Evolutionary conservation across 805 yeast species (phyloP).

Genomic region (Metschnikowia continentalis): DNA sequence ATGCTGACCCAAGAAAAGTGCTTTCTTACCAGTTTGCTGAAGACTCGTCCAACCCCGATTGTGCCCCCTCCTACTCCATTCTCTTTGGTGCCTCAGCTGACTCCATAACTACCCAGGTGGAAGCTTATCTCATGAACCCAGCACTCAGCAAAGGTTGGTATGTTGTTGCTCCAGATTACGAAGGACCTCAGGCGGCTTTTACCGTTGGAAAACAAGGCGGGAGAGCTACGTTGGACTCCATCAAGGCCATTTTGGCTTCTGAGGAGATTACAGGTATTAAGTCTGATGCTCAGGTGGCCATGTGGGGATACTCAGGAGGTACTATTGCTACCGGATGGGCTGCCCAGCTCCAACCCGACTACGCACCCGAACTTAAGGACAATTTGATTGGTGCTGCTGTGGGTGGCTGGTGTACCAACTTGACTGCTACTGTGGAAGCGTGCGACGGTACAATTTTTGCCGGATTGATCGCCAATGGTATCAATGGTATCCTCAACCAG

Average conservation of each 20-base stretch:
- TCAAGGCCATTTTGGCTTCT: conserved; percentile 24
- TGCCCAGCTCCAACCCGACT: conserved; percentile 30
- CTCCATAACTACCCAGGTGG: conserved; percentile 15
- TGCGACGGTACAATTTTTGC: conserved; percentile 26
- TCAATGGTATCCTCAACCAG: conserved; percentile 28
- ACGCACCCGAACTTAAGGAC: conserved; percentile 30
- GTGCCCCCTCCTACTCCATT: conserved; percentile 22
- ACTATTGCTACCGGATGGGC: conserved; percentile 38
- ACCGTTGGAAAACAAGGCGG: conserved; percentile 30
- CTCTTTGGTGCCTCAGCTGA: conserved; percentile 12
- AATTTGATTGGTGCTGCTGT: conserved; percentile 28
- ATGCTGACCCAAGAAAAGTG: conserved; percentile 20
- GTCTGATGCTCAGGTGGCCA: conserved; percentile 17
- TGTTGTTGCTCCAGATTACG: conserved; percentile 32
- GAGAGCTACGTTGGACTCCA: conserved; percentile 26
- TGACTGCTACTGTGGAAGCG: conserved; percentile 24
- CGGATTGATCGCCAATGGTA: conserved; percentile 27
- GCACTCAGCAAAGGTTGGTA: conserved; percentile 27
- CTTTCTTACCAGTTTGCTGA: conserved; percentile 19
- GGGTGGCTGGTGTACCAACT: conserved; percentile 35
- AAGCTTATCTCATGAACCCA: conserved; percentile 11
- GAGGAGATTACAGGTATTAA: conserved; percentile 18
- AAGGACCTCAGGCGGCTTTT: conserved; percentile 30
- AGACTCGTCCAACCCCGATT: conserved; percentile 19
- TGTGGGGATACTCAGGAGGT: conserved; percentile 41